Evolutionary conservation across 306 rosid genomes (phyloP).

Genomic region (Erythrophleum fordii): DNA sequence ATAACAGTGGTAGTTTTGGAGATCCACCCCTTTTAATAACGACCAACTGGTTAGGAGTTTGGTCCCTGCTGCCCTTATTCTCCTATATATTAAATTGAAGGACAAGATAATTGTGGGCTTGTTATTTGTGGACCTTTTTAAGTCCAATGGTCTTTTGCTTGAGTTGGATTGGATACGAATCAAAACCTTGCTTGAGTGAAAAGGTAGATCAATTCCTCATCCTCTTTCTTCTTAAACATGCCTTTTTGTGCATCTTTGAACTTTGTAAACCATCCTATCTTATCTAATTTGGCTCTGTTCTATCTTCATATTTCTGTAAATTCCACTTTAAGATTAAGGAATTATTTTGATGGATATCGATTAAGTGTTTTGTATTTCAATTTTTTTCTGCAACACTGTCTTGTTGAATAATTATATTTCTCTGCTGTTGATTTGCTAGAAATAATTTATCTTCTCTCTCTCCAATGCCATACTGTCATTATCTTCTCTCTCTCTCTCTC

Average conservation of each 20-base stretch:
- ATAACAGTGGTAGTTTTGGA: not conserved
- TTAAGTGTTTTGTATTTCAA: not conserved
- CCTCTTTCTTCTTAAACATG: not conserved
- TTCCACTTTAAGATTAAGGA: not conserved
- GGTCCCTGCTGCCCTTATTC: not conserved
- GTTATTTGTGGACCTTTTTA: not conserved
- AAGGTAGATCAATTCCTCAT: not conserved
- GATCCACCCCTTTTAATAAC: not conserved
- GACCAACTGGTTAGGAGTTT: not conserved
- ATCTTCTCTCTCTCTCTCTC: not conserved
- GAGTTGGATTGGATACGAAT: not conserved
- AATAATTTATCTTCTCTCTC: not conserved
- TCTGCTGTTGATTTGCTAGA: not conserved
- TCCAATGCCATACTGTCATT: not conserved
- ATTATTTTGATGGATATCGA: not conserved
- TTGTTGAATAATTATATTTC: not conserved
- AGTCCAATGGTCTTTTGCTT: not conserved
- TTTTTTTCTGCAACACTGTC: not conserved
- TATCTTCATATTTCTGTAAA: slow-evolving; percentile 14
- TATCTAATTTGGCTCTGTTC: not conserved
- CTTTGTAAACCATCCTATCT: not conserved
- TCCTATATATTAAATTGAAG: not conserved
- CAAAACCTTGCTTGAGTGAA: not conserved
- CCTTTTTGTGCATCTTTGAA: not conserved
- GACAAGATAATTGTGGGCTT: not conserved